Evolutionary conservation across 2,329 filamentous ascomycete species (phyloP).

Genomic region (Alternaria rosae): DNA sequence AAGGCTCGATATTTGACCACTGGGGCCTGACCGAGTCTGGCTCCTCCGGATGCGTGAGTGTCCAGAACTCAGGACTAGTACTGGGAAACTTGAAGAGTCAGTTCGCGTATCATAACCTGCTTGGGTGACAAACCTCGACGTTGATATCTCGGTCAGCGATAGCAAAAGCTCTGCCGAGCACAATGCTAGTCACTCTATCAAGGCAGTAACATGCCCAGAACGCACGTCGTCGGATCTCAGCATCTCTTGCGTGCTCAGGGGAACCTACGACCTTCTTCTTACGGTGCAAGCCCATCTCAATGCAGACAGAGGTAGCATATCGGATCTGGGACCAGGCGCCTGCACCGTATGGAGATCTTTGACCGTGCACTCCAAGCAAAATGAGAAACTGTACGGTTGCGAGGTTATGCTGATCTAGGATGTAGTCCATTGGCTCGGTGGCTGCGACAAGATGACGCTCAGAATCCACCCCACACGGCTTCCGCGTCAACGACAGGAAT

Average conservation of each 20-base stretch:
- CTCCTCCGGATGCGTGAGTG: slow-evolving; percentile 28
- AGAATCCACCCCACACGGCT: slow-evolving; percentile 34
- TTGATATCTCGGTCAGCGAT: slow-evolving; percentile 40
- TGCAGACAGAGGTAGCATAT: slow-evolving; percentile 36
- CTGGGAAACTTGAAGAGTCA: slow-evolving; percentile 26
- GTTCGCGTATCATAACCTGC: neutral
- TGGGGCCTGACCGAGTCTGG: slow-evolving; percentile 14
- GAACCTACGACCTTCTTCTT: slow-evolving; percentile 31
- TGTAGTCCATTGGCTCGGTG: slow-evolving; percentile 34
- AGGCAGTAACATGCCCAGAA: slow-evolving; percentile 41
- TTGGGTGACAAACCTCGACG: slow-evolving; percentile 27
- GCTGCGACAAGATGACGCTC: slow-evolving; percentile 33
- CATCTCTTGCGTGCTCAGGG: slow-evolving; percentile 20
- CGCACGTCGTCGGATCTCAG: slow-evolving; percentile 32
- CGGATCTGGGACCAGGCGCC: slow-evolving; percentile 39
- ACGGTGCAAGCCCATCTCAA: slow-evolving; percentile 37
- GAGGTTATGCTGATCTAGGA: slow-evolving; percentile 34
- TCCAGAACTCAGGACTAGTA: slow-evolving; percentile 27
- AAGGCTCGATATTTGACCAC: slow-evolving; percentile 36
- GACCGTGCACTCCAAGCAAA: slow-evolving; percentile 34
- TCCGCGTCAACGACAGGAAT: slow-evolving; percentile 35
- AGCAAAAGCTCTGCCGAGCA: slow-evolving; percentile 35
- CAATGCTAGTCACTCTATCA: slow-evolving; percentile 34
- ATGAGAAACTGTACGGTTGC: slow-evolving; percentile 37
- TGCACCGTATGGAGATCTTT: slow-evolving; percentile 37